Evolutionary conservation across 2,329 filamentous ascomycete species (phyloP).

Genomic region (Microcyclospora tardicrescens): DNA sequence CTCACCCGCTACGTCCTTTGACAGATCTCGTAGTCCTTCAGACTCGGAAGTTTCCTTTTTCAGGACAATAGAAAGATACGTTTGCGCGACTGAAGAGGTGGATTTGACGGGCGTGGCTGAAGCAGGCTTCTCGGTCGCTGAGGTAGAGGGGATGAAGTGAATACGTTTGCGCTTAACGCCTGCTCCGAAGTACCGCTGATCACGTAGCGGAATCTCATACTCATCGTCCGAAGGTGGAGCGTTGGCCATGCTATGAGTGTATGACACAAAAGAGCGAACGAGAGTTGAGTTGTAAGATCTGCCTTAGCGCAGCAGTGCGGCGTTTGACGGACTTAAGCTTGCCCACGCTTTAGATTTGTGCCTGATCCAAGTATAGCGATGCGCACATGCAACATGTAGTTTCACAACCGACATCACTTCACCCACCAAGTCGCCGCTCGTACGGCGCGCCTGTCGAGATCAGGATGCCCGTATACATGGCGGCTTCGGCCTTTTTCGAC

Average conservation of each 20-base stretch:
- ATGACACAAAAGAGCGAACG: too few species aligned
- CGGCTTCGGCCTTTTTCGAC: constrained; percentile 40
- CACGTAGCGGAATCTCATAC: constrained; percentile 44
- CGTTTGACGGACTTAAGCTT: too few species aligned
- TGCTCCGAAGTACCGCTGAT: constrained; percentile 48
- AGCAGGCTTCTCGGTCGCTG: constrained; percentile 2
- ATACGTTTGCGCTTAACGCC: constrained; percentile 51
- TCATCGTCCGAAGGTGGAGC: constrained; percentile 33
- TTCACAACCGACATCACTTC: too few species aligned
- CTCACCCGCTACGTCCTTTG: background rate
- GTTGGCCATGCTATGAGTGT: too few species aligned
- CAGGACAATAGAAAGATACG: constrained; percentile 57
- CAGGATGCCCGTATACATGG: constrained; percentile 49
- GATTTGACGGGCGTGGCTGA: constrained; percentile 6
- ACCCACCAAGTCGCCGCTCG: too few species aligned
- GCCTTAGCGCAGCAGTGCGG: too few species aligned
- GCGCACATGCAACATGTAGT: too few species aligned
- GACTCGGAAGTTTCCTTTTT: constrained; percentile 23
- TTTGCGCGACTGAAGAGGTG: constrained; percentile 32
- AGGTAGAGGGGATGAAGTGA: constrained; percentile 42
- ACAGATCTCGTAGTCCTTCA: background rate
- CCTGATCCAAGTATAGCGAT: too few species aligned
- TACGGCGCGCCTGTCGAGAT: background rate
- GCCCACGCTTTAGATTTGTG: too few species aligned
- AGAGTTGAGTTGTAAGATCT: too few species aligned